A percentile compares a stretch with the other conserved stretches of the same genome.
phyloP scores from a whole-genome alignment of 331 rosid species.

The Dryas integrifolia region DNA sequence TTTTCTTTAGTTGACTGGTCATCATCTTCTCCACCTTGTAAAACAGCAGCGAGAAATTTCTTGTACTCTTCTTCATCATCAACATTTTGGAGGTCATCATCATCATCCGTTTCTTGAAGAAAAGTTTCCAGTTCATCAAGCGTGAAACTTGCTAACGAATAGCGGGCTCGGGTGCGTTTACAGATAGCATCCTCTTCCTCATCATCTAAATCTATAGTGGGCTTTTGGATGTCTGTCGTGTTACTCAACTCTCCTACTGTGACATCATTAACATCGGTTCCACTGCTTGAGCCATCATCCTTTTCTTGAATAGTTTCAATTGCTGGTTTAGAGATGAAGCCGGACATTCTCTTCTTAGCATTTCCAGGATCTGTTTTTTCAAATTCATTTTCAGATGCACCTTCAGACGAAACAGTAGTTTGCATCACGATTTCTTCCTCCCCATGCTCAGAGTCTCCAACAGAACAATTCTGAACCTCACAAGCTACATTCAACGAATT shows the following conservation, averaged over 20 bases:
- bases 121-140: slow-evolving; percentile 94
- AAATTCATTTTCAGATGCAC: slow-evolving; percentile 33
- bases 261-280: slow-evolving; percentile 30
- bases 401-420: slow-evolving; percentile 29
- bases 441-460: slow-evolving; percentile 45
- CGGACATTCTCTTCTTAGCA: slow-evolving; percentile 28
- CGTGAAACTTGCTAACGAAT: slow-evolving; percentile 79
- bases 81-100: slow-evolving; percentile 81
- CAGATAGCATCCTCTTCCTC: slow-evolving; percentile 79
- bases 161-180: slow-evolving; percentile 90
- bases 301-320: slow-evolving; percentile 39
- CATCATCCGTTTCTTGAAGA: slow-evolving; percentile 97
- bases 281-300: slow-evolving; percentile 35
- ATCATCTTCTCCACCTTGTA: slow-evolving; percentile 63
- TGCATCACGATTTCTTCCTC: slow-evolving; percentile 60
- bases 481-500: slow-evolving; percentile 28
- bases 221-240: slow-evolving; percentile 34
- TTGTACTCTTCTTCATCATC: slow-evolving; percentile 89
- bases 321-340: slow-evolving; percentile 31
- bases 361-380: slow-evolving; percentile 17
- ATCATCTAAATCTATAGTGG: slow-evolving; percentile 44
- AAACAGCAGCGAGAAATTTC: slow-evolving; percentile 84
- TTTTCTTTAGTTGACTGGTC: slow-evolving; percentile 50
- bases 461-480: slow-evolving; percentile 28
- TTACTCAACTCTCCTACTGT: slow-evolving; percentile 40